These are phyloP conservation scores for Marsdenia floribunda DNA, from an alignment of 257 asterid species.

Conservation along the genomic window DNA sequence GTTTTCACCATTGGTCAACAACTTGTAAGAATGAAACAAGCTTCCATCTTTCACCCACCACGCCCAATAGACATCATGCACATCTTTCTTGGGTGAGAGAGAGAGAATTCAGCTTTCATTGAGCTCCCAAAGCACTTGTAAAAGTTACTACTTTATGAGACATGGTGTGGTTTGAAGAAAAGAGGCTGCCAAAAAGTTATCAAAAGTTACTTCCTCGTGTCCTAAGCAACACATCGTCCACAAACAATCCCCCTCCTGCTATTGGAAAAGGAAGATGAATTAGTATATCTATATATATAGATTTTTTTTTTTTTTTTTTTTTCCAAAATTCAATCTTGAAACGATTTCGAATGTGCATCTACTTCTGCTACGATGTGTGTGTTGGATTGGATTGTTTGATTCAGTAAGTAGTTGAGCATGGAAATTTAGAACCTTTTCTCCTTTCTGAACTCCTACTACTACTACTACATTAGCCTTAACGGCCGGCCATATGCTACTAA, in stretches of 20 bases:
- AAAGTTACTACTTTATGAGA: not conserved
- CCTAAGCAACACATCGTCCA: slow-evolving; percentile 67
- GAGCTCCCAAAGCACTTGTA: slow-evolving; percentile 14
- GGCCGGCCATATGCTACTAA: no score
- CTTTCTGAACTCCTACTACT: not conserved
- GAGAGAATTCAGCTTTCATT: slow-evolving; percentile 12
- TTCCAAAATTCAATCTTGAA: no score
- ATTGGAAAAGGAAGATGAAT: not conserved
- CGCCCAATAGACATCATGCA: not conserved
- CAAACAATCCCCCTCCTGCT: slow-evolving; percentile 74
- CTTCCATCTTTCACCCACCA: not conserved
- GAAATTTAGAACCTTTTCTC: not conserved
- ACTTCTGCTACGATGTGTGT: not conserved
- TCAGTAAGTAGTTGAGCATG: no score
- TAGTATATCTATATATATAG: not conserved
- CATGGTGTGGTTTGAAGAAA: not conserved
- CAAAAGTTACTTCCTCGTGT: no score
- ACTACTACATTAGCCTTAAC: no score
- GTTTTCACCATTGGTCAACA: slow-evolving; percentile 3
- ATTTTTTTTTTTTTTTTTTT: no score
- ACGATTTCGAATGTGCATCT: not conserved
- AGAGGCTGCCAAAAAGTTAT: not conserved
- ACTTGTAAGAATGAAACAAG: slow-evolving; percentile 6
- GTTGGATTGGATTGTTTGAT: not conserved
- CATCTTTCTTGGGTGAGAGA: slow-evolving; percentile 2